phyloP scores from a whole-genome alignment of 2,329 filamentous ascomycete species.

The Fusarium drepaniforme region DNA sequence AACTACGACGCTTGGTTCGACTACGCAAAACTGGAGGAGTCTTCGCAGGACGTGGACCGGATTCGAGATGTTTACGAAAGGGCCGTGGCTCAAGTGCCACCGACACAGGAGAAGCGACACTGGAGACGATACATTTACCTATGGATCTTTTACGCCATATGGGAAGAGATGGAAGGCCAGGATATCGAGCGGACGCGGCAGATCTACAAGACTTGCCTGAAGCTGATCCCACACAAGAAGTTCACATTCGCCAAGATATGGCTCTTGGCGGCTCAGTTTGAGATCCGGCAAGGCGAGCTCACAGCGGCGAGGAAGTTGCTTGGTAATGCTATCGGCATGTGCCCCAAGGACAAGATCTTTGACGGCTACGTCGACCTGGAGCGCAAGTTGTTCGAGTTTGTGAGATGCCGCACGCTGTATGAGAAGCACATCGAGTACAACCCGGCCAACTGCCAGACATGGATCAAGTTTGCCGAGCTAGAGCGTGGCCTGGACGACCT shows the following conservation, averaged over 20 bases:
- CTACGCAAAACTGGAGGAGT: conserved; percentile 91
- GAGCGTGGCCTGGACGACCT: conserved; percentile 92
- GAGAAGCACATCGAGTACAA: conserved; percentile 96
- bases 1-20: conserved; percentile 99
- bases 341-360: conserved; percentile 96
- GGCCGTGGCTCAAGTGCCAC: conserved; percentile 94
- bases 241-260: conserved; percentile 99
- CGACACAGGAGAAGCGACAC: conserved; percentile 95
- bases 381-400: conserved; percentile 93
- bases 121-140: conserved; percentile 98
- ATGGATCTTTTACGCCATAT: conserved; percentile 97
- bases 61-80: conserved; percentile 95
- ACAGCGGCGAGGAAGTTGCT: conserved; percentile 87
- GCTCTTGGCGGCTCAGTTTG: conserved; percentile 93
- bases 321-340: conserved; percentile 91
- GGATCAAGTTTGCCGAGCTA: conserved; percentile 96
- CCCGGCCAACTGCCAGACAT: conserved; percentile 88
- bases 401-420: conserved; percentile 89
- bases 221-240: conserved; percentile 91
- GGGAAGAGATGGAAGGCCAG: conserved; percentile 89
- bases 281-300: conserved; percentile 88
- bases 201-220: conserved; percentile 90
- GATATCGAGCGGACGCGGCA: conserved; percentile 85
- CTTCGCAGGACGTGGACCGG: conserved; percentile 82
- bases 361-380: conserved; percentile 94